Conservation (phyloP, 2,329 filamentous ascomycete species). For the Calonectria henricotiae region DNA sequence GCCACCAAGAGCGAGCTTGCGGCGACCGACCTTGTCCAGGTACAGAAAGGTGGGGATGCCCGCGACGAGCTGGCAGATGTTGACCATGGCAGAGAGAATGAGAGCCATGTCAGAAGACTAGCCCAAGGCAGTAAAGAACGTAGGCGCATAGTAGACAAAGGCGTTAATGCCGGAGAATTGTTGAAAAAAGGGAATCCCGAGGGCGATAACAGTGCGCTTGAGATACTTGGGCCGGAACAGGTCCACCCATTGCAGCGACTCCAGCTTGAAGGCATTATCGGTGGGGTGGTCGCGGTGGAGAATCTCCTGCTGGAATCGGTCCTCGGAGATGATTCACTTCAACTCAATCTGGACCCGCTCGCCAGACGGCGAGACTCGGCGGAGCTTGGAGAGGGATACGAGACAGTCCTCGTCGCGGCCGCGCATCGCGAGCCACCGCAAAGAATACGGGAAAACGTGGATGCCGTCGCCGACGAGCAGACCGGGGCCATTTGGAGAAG, state of each 20-base stretch:
- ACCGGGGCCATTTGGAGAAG: constrained; percentile 58
- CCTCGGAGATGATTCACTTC: constrained; percentile 67
- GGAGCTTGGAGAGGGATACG: constrained; percentile 57
- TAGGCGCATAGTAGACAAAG: constrained; percentile 52
- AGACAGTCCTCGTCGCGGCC: constrained; percentile 61
- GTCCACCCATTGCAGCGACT: constrained; percentile 64
- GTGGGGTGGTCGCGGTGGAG: constrained; percentile 33
- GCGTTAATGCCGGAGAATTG: constrained; percentile 49
- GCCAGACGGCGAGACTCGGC: constrained; percentile 62
- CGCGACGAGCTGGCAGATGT: constrained; percentile 56
- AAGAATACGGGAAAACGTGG: constrained; percentile 64
- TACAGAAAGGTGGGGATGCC: constrained; percentile 51
- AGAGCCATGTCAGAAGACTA: constrained; percentile 52
- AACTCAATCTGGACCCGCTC: constrained; percentile 64
- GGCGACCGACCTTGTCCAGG: constrained; percentile 56
- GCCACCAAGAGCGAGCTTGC: constrained; percentile 43
- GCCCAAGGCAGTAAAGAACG: constrained; percentile 51
- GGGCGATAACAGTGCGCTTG: constrained; percentile 57
- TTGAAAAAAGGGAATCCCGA: constrained; percentile 48
- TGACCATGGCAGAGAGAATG: constrained; percentile 57
- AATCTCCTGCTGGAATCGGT: constrained; percentile 61
- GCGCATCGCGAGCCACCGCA: constrained; percentile 63
- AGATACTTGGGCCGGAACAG: constrained; percentile 64
- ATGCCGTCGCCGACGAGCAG: constrained; percentile 59
- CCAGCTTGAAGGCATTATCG: constrained; percentile 59